A percentile compares a stretch with the other conserved stretches of the same genome.
phyloP scores from a whole-genome alignment of 2,329 filamentous ascomycete species.

The Clonostachys solani region DNA sequence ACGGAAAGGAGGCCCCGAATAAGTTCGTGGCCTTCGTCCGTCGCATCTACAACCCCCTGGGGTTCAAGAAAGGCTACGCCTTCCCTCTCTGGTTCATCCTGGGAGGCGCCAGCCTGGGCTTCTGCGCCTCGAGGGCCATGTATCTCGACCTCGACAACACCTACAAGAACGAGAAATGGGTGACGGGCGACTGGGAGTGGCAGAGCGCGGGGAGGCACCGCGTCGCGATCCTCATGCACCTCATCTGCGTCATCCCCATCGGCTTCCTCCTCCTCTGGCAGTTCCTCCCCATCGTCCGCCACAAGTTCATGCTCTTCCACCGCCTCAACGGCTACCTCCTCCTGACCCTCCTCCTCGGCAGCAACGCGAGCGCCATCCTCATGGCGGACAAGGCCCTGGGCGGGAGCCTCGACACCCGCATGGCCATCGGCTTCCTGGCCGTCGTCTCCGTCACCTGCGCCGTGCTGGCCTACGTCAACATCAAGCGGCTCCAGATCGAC shows the following conservation, averaged over 20 bases:
- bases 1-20: not conserved
- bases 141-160: constrained; percentile 39
- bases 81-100: constrained; percentile 49
- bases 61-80: constrained; percentile 54
- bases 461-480: constrained; percentile 43
- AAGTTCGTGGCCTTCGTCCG: not conserved
- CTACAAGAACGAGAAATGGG: constrained; percentile 13
- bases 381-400: constrained; percentile 51
- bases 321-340: constrained; percentile 50
- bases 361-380: constrained; percentile 32
- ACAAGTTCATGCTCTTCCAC: constrained; percentile 46
- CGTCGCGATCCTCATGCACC: constrained; percentile 37
- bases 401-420: constrained; percentile 40
- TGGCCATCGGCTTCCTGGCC: constrained; percentile 39
- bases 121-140: constrained; percentile 39
- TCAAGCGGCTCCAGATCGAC: constrained; percentile 54
- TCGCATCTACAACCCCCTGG: constrained; percentile 37
- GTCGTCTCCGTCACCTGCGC: constrained; percentile 36
- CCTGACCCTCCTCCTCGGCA: not conserved
- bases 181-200: constrained; percentile 28
- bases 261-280: constrained; percentile 35
- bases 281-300: constrained; percentile 39
- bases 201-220: constrained; percentile 22
- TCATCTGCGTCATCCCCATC: constrained; percentile 35
- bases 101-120: constrained; percentile 32